These are phyloP conservation scores for Moesziomyces sp. DNA, from an alignment of 1,284 basidiomycete genomes.

Conservation along the genomic window DNA sequence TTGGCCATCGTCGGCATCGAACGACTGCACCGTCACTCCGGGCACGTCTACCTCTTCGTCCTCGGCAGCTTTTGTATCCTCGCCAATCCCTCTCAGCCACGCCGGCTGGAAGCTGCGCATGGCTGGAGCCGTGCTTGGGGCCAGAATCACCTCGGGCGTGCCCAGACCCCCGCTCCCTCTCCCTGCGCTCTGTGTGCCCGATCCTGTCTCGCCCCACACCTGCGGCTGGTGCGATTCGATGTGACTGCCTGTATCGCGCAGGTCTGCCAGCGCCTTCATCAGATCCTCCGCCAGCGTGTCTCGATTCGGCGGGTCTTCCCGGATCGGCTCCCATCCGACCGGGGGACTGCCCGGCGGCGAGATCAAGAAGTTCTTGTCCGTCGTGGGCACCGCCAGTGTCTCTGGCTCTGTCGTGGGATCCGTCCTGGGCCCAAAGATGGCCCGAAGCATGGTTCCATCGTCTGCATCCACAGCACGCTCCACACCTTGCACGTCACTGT, in stretches of 20 bases:
- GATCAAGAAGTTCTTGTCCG: conserved; percentile 94
- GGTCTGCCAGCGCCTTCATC: conserved; percentile 70
- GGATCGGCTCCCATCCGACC: conserved; percentile 92
- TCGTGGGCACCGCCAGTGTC: conserved; percentile 71
- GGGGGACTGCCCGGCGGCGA: conserved; percentile 98
- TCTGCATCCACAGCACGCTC: conserved; percentile 24
- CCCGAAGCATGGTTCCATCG: conserved; percentile 35
- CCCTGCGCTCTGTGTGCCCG: conserved; percentile 2
- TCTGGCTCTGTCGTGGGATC: conserved; percentile 26
- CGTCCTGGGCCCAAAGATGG: conserved; percentile 30
- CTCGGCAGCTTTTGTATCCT: background rate
- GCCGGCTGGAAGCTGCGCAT: conserved; percentile 22
- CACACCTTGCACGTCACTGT: conserved; percentile 38
- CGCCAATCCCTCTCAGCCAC: conserved; percentile 17
- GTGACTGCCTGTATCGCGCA: conserved; percentile 54
- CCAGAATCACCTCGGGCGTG: conserved; percentile 40
- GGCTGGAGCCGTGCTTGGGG: conserved; percentile 25
- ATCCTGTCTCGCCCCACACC: conserved; percentile 13
- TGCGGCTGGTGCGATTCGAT: conserved; percentile 47
- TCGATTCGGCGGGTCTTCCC: conserved; percentile 90
- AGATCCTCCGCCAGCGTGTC: conserved; percentile 89
- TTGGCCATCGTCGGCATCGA: conserved; percentile 38
- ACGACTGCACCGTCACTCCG: conserved; percentile 58
- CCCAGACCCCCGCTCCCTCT: conserved; percentile 18
- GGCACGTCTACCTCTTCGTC: conserved; percentile 45